Evolutionary conservation across 2,329 filamentous ascomycete species (phyloP).

Genomic region (Xylaria sp.): DNA sequence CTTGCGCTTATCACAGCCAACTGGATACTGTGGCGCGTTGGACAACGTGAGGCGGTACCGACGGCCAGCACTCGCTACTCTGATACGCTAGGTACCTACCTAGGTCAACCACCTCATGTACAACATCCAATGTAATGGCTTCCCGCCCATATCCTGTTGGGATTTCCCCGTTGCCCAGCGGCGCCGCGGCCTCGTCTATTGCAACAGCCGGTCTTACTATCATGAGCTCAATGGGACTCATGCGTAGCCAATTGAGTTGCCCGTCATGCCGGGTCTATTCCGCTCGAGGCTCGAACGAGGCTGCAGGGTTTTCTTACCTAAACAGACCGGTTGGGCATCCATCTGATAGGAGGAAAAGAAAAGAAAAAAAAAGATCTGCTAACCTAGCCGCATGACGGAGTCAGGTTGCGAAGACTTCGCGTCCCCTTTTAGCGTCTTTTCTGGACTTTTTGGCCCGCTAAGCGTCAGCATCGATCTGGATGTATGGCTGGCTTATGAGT

Average conservation of each 20-base stretch:
- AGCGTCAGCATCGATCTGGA: no score
- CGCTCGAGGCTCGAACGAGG: constrained; percentile 2
- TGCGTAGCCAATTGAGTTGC: constrained; percentile 2
- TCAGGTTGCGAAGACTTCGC: constrained; percentile 20
- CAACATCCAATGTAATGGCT: not conserved
- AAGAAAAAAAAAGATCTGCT: not conserved
- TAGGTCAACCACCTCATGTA: no score
- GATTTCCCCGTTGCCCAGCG: not conserved
- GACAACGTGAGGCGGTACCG: not conserved
- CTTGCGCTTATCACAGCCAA: constrained; percentile 1
- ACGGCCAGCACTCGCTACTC: constrained; percentile 1
- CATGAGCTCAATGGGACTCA: not conserved
- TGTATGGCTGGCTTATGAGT: constrained; percentile 9
- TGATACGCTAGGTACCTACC: no score
- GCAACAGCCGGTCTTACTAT: not conserved
- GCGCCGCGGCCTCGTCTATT: not conserved
- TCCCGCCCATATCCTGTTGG: not conserved
- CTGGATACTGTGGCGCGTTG: not conserved
- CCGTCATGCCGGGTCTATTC: not conserved
- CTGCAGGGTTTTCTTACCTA: constrained; percentile 5
- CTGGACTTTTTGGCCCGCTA: constrained; percentile 10
- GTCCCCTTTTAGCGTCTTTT: constrained; percentile 10
- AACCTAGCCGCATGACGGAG: constrained; percentile 7
- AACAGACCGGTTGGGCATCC: not conserved
- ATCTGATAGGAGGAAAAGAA: no score